Base-by-base conservation (phyloP, 73 alveolate species). In the Paramecium octaurelia region DNA sequence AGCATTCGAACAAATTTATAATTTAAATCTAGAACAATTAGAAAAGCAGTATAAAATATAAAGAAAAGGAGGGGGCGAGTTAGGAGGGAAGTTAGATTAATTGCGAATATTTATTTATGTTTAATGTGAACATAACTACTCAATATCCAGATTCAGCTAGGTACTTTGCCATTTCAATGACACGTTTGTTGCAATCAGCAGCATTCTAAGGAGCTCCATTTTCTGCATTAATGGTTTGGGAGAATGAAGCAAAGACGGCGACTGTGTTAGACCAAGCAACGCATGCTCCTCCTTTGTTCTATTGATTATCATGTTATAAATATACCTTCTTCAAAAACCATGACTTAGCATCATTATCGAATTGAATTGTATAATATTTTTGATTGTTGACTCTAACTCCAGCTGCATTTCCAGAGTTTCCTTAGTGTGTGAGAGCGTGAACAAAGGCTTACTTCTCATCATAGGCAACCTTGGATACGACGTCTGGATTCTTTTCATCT, bases 311-410 rank as follows among this genome's bases (percentile, higher is more conserved):
- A 54, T 64, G 4, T 23, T 20, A 5, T 12, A 1, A 64, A 40
- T 8, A 10, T 80, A 80, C 91, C 73, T 80, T 80, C 91, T 80
- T 80, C 77, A 80, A 80, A 80, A 21, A 80, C 91, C 91, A 80
- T 10, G 91, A 12, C 48, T 48, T 48, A 6, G 48, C 14, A 1
- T 80, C 91, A 9, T 18, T 50, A 46, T 80, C 91, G 14, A 80
- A 80, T 80, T 80, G 23, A 9, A 80, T 76, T 23, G 91, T 16
- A 64, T 80, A 80, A 80, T 80, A 80, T 46, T 80, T 80, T 42
- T 80, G 57, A 35, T 80, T 42, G 77, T 80, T 80, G 54, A 80
- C 31, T 80, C 91, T 80, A 27, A 80, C 46, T 44, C 91, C 91
- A 20, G 91, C 91, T 80, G 21, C 11, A 80, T 80, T 34, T 31